Conservation (phyloP, 257 asterid genomes). For the Paulownia fortunei region DNA sequence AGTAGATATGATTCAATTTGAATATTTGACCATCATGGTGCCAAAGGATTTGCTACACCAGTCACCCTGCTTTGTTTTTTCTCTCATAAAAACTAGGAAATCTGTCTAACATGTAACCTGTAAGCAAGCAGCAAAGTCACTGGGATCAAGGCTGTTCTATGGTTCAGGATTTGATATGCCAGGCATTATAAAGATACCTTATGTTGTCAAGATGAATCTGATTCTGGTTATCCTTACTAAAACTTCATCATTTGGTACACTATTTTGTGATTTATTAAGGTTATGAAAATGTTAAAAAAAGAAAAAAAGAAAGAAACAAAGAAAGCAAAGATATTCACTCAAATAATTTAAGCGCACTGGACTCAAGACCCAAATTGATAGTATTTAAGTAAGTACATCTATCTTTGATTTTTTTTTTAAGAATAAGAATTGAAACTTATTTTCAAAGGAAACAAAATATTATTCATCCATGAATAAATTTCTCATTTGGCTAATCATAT, state of each 20-base stretch:
- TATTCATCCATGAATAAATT: not conserved
- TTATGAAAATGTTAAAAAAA: too few relatives aligned
- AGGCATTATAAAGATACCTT: not conserved
- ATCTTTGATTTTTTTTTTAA: too few relatives aligned
- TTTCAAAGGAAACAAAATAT: not conserved
- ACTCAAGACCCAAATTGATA: too few relatives aligned
- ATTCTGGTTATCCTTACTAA: not conserved
- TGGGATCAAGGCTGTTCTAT: not conserved
- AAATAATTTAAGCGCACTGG: too few relatives aligned
- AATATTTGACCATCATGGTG: not conserved
- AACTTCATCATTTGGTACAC: not conserved
- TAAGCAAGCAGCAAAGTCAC: not conserved
- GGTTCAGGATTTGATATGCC: not conserved
- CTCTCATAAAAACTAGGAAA: too few relatives aligned
- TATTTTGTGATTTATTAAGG: not conserved
- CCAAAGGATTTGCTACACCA: not conserved
- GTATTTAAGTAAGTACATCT: too few relatives aligned
- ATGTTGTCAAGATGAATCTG: not conserved
- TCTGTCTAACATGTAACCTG: not conserved
- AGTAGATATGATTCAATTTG: too few relatives aligned
- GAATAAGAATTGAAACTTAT: too few relatives aligned
- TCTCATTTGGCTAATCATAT: not conserved
- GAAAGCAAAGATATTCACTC: too few relatives aligned
- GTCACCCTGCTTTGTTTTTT: too few relatives aligned
- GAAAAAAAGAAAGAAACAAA: too few relatives aligned